A percentile compares a stretch with the other conserved stretches of the same genome.
These are phyloP conservation scores for Penicillium sp. DNA, from an alignment of 2,329 filamentous ascomycete genomes.

Conservation along the genomic window DNA sequence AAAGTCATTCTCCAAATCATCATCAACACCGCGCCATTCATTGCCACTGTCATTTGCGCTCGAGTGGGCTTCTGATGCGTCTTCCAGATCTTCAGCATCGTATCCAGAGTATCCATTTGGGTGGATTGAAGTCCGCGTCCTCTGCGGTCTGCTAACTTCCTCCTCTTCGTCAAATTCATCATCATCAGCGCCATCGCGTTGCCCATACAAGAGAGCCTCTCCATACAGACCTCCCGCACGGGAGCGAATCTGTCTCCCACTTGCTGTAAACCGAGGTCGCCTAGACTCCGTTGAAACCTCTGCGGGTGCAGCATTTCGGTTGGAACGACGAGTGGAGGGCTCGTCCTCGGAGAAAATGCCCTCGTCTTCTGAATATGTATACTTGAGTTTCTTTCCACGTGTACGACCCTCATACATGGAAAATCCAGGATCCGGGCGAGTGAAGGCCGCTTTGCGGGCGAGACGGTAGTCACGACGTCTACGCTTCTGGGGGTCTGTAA, in stretches of 20 bases:
- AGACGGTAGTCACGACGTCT: slow-evolving; percentile 89
- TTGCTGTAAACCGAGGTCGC: slow-evolving; percentile 72
- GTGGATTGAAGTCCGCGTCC: slow-evolving; percentile 31
- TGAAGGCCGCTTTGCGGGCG: slow-evolving; percentile 81
- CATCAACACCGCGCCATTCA: slow-evolving; percentile 74
- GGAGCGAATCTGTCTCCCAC: slow-evolving; percentile 74
- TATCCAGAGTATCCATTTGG: slow-evolving; percentile 52
- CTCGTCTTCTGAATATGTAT: slow-evolving; percentile 91
- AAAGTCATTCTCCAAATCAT: slow-evolving; percentile 70
- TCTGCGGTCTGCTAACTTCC: slow-evolving; percentile 41
- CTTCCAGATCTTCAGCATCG: slow-evolving; percentile 65
- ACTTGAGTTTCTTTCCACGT: slow-evolving; percentile 92
- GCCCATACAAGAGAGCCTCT: slow-evolving; percentile 58
- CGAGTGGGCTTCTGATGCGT: slow-evolving; percentile 62
- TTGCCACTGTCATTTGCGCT: slow-evolving; percentile 60
- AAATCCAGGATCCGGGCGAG: slow-evolving; percentile 82
- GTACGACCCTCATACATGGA: slow-evolving; percentile 96
- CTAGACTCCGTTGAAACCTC: slow-evolving; percentile 70
- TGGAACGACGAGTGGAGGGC: slow-evolving; percentile 65
- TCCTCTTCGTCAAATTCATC: slow-evolving; percentile 40
- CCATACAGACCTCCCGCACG: slow-evolving; percentile 58
- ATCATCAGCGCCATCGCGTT: slow-evolving; percentile 47
- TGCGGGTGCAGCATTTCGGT: slow-evolving; percentile 66
- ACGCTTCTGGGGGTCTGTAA: slow-evolving; percentile 66
- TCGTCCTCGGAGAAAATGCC: slow-evolving; percentile 64